Conservation (phyloP, 1,284 basidiomycete species). For the Tylopilus sp. region DNA sequence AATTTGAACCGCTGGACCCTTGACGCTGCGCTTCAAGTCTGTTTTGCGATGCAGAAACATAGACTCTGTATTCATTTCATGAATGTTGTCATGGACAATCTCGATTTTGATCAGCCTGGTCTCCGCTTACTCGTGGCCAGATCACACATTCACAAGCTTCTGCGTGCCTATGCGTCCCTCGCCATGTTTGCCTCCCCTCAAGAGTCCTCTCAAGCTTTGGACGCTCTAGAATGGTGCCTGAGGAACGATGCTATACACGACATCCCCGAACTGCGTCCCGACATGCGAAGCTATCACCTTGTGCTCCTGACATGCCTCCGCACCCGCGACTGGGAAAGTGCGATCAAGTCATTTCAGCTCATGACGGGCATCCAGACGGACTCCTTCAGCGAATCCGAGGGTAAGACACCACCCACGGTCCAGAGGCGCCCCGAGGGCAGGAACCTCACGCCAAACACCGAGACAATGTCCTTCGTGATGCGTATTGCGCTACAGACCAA, state of each 20-base stretch:
- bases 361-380: conserved; percentile 59
- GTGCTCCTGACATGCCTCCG: conserved; percentile 59
- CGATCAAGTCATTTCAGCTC: conserved; percentile 55
- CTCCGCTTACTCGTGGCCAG: conserved; percentile 44
- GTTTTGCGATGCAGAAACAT: conserved; percentile 45
- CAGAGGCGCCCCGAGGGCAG: conserved; percentile 41
- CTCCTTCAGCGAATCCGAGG: conserved; percentile 50
- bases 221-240: conserved; percentile 62
- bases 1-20: conserved; percentile 46
- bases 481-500: conserved; percentile 49
- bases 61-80: conserved; percentile 52
- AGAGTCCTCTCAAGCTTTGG: conserved; percentile 43
- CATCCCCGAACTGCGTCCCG: conserved; percentile 46
- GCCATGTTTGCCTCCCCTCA: conserved; percentile 33
- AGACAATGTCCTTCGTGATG: conserved; percentile 50
- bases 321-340: conserved; percentile 56
- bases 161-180: conserved; percentile 49
- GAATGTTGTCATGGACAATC: conserved; percentile 47
- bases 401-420: conserved; percentile 31
- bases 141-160: conserved; percentile 54
- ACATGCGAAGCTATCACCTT: conserved; percentile 48
- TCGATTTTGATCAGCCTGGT: conserved; percentile 32
- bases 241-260: conserved; percentile 41
- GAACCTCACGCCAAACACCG: conserved; percentile 43
- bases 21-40: conserved; percentile 53